Base-by-base conservation (phyloP, 495 filamentous ascomycete genomes). In the Pyrenula aspistea region DNA sequence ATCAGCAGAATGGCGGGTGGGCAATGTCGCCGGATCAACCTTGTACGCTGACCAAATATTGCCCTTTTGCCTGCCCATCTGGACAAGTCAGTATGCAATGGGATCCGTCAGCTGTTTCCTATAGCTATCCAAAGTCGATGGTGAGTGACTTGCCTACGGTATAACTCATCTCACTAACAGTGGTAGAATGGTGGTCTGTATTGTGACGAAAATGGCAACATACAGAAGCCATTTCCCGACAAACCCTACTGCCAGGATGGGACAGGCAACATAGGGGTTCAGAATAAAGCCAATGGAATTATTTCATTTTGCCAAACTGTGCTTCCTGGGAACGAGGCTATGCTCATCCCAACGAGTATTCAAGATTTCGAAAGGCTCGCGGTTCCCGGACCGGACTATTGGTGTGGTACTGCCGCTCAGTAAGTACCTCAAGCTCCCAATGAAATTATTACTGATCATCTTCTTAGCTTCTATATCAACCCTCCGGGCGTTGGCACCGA, bases 251-350 rank as follows among this genome's bases (percentile, higher is more conserved):
- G 88, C 64, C 78, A 83, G 56, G 80, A 83, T 55, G 87, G 86
- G 25, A 83, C 81, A 12, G 87, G 86, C 53, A 59, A 79, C 2
- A 76, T 92, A 24, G 68, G 71, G 49, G 81, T 75, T 31, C 73
- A 79, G 53, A 91, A 89, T 68, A 84, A 83, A 62, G 77, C 76
- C 53, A 73, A 77, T 22, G 71, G 75, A 53, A 56, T 74, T 19
- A 82, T 91, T 15, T 78, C 88, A 2, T 87, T 91, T 67, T 93
- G 88, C 64, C 88, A 93, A 65, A 93, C 88, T 2, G 87, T 90
- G 42, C 68, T 91, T 54, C 88, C 88, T 12, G 88, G 88, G n/a
- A 88, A 89, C 65, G 88, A 93, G 71, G 84, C 86, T 55, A 93
- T 93, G 88, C 72, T 91, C 59, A 93, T 91, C 65, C 86, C 87